A percentile compares a stretch with the other conserved stretches of the same genome.
These are phyloP conservation scores for Globisporangium okanoganense DNA, from an alignment of 352 stramenopile genomes.

Conservation along the genomic window DNA sequence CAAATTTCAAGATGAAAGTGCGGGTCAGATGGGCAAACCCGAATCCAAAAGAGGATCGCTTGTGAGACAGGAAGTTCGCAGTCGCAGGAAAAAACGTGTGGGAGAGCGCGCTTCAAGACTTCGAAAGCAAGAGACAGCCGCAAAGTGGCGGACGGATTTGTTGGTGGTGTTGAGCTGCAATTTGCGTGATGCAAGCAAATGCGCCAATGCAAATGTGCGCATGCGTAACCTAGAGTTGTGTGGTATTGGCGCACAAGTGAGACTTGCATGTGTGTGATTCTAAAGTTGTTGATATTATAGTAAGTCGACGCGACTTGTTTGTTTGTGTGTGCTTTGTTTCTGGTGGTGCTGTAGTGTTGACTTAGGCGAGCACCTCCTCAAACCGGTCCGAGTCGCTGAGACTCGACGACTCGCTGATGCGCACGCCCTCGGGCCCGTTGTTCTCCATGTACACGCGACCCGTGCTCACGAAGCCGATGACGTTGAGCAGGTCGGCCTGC, in stretches of 20 bases:
- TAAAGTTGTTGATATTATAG: conserved; percentile 5
- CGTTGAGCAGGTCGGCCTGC: conserved; percentile 69
- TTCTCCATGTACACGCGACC: conserved; percentile 76
- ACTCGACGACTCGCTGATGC: conserved; percentile 54
- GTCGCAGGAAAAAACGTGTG: conserved; percentile 14
- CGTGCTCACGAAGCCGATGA: conserved; percentile 72
- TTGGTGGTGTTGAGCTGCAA: background rate
- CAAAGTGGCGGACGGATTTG: background rate
- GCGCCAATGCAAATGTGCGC: background rate
- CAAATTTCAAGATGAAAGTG: conserved; percentile 8
- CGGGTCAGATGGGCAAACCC: background rate
- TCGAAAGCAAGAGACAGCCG: background rate
- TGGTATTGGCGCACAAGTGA: background rate
- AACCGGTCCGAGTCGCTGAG: conserved; percentile 57
- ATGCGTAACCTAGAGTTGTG: too few species aligned
- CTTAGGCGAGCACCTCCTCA: conserved; percentile 57
- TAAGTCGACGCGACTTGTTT: background rate
- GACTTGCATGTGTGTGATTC: conserved; percentile 1
- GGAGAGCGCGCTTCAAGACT: background rate
- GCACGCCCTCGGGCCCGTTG: conserved; percentile 40
- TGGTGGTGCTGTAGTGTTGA: background rate
- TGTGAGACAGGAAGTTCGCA: background rate
- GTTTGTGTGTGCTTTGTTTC: too few species aligned
- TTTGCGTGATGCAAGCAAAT: background rate
- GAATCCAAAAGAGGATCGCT: background rate